A percentile compares a stretch with the other conserved stretches of the same genome.
phyloP scores from a whole-genome alignment of 306 rosid genomes.

The Cicer pinnatifidum region DNA sequence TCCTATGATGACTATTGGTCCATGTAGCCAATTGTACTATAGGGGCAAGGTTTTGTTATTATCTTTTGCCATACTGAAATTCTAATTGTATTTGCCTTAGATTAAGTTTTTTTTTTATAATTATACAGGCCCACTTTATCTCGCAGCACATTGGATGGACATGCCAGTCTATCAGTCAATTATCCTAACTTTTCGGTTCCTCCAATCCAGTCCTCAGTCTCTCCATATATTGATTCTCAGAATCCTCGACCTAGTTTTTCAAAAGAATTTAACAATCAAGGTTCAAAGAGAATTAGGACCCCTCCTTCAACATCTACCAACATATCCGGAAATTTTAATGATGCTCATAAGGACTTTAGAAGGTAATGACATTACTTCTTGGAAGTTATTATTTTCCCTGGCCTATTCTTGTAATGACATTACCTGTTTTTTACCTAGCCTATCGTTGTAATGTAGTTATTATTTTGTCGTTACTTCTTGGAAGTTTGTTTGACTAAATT shows the following conservation, averaged over 20 bases:
- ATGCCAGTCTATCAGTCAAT: constrained; percentile 35
- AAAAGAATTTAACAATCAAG: constrained; percentile 49
- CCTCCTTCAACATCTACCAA: constrained; percentile 49
- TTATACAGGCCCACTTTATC: constrained; percentile 55
- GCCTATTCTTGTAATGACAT: constrained; percentile 39
- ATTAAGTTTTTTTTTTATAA: constrained; percentile 21
- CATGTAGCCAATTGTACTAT: constrained; percentile 18
- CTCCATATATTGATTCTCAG: constrained; percentile 47
- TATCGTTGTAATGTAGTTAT: constrained; percentile 26
- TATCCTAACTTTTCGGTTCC: constrained; percentile 40
- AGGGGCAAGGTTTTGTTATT: constrained; percentile 20
- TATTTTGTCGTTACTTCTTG: constrained; percentile 9
- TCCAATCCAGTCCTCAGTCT: constrained; percentile 49
- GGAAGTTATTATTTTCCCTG: neutral
- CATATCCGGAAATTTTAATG: constrained; percentile 39
- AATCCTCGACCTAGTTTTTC: constrained; percentile 49
- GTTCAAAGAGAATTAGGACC: constrained; percentile 61
- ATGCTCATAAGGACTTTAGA: constrained; percentile 48
- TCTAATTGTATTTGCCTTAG: constrained; percentile 26
- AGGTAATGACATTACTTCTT: constrained; percentile 45
- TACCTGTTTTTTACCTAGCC: neutral
- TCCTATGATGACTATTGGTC: constrained; percentile 21
- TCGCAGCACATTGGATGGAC: constrained; percentile 49
- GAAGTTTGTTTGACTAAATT: constrained; percentile 14
- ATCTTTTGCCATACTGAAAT: constrained; percentile 5